Conservation (phyloP, 2,329 filamentous ascomycete genomes). For the Diaporthe humulicola region DNA sequence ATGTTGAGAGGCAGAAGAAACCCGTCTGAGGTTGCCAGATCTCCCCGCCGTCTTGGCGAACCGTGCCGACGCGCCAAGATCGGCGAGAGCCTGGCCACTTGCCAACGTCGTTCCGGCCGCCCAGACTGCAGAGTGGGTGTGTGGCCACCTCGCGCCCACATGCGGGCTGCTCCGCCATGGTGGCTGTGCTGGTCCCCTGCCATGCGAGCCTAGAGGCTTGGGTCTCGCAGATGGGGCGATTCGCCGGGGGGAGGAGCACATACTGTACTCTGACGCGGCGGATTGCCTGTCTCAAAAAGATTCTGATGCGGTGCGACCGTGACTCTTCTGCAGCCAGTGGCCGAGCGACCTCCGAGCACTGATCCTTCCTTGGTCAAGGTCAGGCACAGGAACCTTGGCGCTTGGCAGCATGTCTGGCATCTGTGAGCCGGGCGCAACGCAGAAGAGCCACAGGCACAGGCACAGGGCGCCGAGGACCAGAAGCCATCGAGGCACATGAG, state of each 20-base stretch:
- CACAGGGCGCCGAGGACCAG: slow-evolving; percentile 11
- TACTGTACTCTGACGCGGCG: slow-evolving; percentile 8
- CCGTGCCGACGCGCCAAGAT: slow-evolving; percentile 31
- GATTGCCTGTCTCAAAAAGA: slow-evolving; percentile 27
- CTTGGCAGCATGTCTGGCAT: slow-evolving; percentile 17
- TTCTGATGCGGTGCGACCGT: slow-evolving; percentile 29
- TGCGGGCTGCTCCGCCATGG: slow-evolving; percentile 29
- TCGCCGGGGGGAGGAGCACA: slow-evolving; percentile 3
- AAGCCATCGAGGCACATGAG: slow-evolving; percentile 25
- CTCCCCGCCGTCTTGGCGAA: slow-evolving; percentile 31
- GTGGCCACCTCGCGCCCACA: slow-evolving; percentile 25
- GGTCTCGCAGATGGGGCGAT: slow-evolving; percentile 25
- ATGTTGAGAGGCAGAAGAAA: slow-evolving; percentile 20
- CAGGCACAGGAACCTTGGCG: slow-evolving; percentile 23
- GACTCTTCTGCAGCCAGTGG: slow-evolving; percentile 23
- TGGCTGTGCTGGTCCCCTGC: slow-evolving; percentile 30
- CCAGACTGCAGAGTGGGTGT: slow-evolving; percentile 28
- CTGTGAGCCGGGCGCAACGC: slow-evolving; percentile 17
- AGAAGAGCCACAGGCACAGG: background rate
- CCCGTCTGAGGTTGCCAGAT: slow-evolving; percentile 19
- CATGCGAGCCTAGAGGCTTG: slow-evolving; percentile 26
- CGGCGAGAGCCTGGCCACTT: slow-evolving; percentile 30
- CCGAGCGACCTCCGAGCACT: slow-evolving; percentile 24
- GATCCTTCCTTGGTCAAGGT: slow-evolving; percentile 25
- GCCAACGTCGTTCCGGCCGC: slow-evolving; percentile 27